These are phyloP conservation scores for Rhodotorula babjevae DNA, from an alignment of 768 basidiomycete genomes.

Conservation along the genomic window DNA sequence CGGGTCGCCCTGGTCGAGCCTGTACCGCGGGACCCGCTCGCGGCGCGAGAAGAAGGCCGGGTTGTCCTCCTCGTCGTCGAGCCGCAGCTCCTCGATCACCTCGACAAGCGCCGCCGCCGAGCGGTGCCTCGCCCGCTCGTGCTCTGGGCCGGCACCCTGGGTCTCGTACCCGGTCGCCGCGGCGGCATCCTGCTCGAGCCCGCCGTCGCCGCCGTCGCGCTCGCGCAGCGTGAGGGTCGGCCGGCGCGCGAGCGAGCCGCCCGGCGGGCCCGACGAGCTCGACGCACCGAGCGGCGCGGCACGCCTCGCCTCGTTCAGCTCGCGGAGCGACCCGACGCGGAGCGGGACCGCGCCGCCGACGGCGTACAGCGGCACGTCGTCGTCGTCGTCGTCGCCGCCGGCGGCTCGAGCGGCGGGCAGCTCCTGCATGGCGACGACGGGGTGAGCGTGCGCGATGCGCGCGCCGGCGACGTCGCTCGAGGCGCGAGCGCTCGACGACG, in stretches of 20 bases:
- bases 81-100: background rate
- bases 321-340: background rate
- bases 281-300: background rate
- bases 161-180: background rate
- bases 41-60: slow-evolving; percentile 6
- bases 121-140: background rate
- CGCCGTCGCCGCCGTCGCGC: background rate
- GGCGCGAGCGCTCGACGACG: background rate
- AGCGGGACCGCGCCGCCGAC: background rate
- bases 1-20: background rate
- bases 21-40: slow-evolving; percentile 15
- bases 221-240: slow-evolving; percentile 7
- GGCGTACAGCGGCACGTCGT: background rate
- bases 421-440: no score
- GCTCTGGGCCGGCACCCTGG: background rate
- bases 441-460: background rate
- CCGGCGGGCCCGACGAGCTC: background rate
- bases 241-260: slow-evolving; percentile 1
- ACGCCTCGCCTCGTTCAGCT: background rate
- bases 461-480: background rate
- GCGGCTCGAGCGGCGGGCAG: no score
- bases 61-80: slow-evolving; percentile 24
- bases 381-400: background rate
- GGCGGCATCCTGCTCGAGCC: background rate
- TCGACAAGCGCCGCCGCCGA: background rate